These are phyloP conservation scores for Papiliotrema nemorosa DNA, from an alignment of 1,284 basidiomycete species.

Conservation along the genomic window DNA sequence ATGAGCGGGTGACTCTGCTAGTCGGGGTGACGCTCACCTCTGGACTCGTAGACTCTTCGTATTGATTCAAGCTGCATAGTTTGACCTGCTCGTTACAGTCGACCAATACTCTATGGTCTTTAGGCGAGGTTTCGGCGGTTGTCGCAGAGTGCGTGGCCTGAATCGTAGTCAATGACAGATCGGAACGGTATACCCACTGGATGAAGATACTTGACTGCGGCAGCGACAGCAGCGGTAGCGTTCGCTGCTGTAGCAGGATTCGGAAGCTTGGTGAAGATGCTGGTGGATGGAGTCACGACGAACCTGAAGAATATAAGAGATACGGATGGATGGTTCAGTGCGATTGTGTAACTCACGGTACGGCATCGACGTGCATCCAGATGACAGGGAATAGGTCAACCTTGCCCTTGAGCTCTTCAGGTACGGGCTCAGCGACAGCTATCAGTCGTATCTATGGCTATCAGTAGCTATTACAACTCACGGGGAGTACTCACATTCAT, in stretches of 20 bases:
- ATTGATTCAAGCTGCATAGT: constrained; percentile 35
- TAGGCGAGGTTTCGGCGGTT: constrained; percentile 20
- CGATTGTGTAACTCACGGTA: constrained; percentile 26
- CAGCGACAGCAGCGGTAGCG: constrained; percentile 36
- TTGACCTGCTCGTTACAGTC: constrained; percentile 37
- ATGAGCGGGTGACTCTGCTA: not conserved
- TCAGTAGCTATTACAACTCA: not conserved
- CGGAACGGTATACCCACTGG: constrained; percentile 21
- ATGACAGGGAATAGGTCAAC: constrained; percentile 28
- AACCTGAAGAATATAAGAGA: constrained; percentile 28
- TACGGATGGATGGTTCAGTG: too few species aligned
- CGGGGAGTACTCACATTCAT: constrained; percentile 27
- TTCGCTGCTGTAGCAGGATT: constrained; percentile 34
- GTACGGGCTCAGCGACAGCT: constrained; percentile 35
- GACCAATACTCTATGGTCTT: constrained; percentile 38
- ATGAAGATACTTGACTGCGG: constrained; percentile 38
- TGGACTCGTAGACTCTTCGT: constrained; percentile 36
- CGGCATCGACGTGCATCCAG: constrained; percentile 40
- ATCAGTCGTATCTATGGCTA: constrained; percentile 25
- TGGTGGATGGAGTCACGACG: constrained; percentile 32
- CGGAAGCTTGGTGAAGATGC: constrained; percentile 38
- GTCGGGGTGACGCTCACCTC: constrained; percentile 28
- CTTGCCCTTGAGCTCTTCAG: constrained; percentile 22
- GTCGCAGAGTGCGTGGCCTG: constrained; percentile 42
- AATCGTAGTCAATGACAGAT: not conserved